These are phyloP conservation scores for Kitagawia praeruptora DNA, from an alignment of 129 eudicot genomes.

Conservation along the genomic window DNA sequence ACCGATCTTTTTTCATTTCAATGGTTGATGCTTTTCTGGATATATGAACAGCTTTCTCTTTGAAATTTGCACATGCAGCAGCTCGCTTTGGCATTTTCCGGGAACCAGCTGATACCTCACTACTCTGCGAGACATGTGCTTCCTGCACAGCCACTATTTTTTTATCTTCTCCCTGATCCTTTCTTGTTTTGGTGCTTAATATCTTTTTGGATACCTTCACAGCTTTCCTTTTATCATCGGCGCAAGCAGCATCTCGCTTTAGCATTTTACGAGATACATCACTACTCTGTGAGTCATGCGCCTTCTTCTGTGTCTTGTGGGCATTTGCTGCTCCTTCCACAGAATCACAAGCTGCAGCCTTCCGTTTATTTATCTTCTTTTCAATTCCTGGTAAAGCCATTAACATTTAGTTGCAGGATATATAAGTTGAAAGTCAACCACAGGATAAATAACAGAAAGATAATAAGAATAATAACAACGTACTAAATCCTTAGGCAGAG, in stretches of 20 bases:
- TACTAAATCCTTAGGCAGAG: neutral
- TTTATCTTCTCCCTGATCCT: slow-evolving; percentile 16
- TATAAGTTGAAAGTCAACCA: neutral
- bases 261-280: too few relatives aligned
- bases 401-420: neutral
- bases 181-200: slow-evolving; percentile 14
- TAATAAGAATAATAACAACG: neutral
- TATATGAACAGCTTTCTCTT: slow-evolving; percentile 14
- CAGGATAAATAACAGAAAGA: neutral
- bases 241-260: slow-evolving; percentile 7
- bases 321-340: slow-evolving; percentile 2
- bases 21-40: slow-evolving; percentile 15
- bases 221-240: slow-evolving; percentile 18
- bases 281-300: neutral
- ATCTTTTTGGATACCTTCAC: slow-evolving; percentile 14
- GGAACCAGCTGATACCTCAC: slow-evolving; percentile 9
- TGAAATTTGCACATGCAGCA: slow-evolving; percentile 30
- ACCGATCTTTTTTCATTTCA: slow-evolving; percentile 17
- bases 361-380: neutral
- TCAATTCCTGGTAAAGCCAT: neutral
- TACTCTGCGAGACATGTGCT: slow-evolving; percentile 7
- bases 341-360: slow-evolving; percentile 12
- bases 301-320: neutral
- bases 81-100: slow-evolving; percentile 28
- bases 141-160: slow-evolving; percentile 11